phyloP scores from a whole-genome alignment of 2,329 filamentous ascomycete genomes.

The Colletotrichum sp. region DNA sequence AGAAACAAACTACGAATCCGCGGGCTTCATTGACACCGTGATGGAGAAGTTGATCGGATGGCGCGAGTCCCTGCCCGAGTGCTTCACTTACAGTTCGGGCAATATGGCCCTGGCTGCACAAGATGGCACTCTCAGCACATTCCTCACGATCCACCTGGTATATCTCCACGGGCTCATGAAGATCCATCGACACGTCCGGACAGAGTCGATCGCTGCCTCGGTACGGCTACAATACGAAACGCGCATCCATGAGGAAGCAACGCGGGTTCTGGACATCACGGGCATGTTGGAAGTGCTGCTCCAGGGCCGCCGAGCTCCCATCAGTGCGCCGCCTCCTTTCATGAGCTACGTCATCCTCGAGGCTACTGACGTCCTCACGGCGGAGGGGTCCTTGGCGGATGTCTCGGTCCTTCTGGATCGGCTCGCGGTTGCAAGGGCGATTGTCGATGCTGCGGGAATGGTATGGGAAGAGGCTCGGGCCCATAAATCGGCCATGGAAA shows the following conservation, averaged over 20 bases:
- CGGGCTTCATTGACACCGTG: conserved; percentile 47
- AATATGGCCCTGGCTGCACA: conserved; percentile 63
- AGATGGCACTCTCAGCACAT: conserved; percentile 59
- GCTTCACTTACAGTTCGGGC: conserved; percentile 56
- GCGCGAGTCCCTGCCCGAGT: conserved; percentile 58
- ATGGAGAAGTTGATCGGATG: conserved; percentile 61
- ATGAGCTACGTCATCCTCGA: conserved; percentile 66
- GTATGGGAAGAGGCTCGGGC: conserved; percentile 65
- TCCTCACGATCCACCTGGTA: conserved; percentile 70
- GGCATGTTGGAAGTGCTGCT: conserved; percentile 44
- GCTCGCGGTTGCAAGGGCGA: conserved; percentile 56
- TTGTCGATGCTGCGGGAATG: conserved; percentile 59
- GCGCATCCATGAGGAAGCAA: conserved; percentile 56
- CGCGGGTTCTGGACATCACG: conserved; percentile 53
- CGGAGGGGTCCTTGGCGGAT: conserved; percentile 58
- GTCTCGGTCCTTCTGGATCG: conserved; percentile 58
- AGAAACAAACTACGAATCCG: conserved; percentile 19
- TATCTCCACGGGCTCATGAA: conserved; percentile 69
- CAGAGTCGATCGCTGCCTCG: conserved; percentile 40
- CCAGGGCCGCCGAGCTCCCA: conserved; percentile 31
- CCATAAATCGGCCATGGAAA: conserved; percentile 53
- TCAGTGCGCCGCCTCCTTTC: conserved; percentile 61
- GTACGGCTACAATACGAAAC: conserved; percentile 50
- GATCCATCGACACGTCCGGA: conserved; percentile 64
- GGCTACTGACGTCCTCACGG: conserved; percentile 70